These are phyloP conservation scores for Rusavskia elegans DNA, from an alignment of 495 filamentous ascomycete genomes.

Conservation along the genomic window DNA sequence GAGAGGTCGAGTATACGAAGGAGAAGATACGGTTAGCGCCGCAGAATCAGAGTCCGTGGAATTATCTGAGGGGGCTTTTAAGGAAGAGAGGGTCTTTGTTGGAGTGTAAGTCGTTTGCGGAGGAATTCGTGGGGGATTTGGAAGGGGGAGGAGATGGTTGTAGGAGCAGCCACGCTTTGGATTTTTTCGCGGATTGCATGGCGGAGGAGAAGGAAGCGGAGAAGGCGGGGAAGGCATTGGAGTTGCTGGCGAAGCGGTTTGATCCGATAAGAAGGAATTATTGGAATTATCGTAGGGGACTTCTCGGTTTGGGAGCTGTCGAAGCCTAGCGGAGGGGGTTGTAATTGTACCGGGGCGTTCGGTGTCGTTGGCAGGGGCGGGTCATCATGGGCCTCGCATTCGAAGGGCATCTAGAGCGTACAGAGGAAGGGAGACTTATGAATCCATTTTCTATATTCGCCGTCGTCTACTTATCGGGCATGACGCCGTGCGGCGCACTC, in stretches of 20 bases:
- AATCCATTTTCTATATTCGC: no score
- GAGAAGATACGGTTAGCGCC: constrained; percentile 59
- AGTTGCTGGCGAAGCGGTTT: constrained; percentile 65
- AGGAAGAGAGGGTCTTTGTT: constrained; percentile 43
- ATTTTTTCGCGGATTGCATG: constrained; percentile 73
- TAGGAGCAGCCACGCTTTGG: constrained; percentile 72
- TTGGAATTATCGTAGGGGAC: constrained; percentile 63
- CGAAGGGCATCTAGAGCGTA: no score
- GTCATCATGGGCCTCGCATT: no score
- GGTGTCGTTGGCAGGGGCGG: no score
- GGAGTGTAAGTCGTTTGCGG: constrained; percentile 46
- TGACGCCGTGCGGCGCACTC: neutral
- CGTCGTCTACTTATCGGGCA: no score
- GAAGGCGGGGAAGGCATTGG: constrained; percentile 47
- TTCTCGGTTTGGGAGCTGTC: constrained; percentile 19
- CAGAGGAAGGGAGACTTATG: no score
- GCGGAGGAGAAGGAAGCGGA: constrained; percentile 41
- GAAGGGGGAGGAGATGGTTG: constrained; percentile 27
- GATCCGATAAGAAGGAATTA: constrained; percentile 84
- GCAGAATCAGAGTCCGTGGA: constrained; percentile 90
- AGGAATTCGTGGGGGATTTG: constrained; percentile 43
- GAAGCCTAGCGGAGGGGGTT: neutral
- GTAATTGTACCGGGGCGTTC: neutral
- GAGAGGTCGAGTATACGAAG: constrained; percentile 60
- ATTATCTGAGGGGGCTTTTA: constrained; percentile 67